Conservation (phyloP, 805 yeast species). For the Metschnikowia henanensis region DNA sequence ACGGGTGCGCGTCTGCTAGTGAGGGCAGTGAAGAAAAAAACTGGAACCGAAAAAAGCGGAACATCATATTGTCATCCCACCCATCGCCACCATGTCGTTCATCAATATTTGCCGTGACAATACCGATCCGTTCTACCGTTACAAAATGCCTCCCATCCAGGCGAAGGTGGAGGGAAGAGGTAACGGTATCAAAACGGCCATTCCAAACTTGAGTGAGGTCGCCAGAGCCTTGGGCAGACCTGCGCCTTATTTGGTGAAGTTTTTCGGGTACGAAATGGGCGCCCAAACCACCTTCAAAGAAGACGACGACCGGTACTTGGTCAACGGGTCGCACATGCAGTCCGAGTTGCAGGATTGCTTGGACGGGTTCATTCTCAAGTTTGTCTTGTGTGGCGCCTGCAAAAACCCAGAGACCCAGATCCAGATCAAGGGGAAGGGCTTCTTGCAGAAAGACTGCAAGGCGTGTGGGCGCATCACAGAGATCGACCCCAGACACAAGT, state of each 20-base stretch:
- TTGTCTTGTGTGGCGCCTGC: conserved; percentile 92
- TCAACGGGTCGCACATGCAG: conserved; percentile 93
- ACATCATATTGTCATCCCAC: background rate
- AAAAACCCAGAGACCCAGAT: conserved; percentile 98
- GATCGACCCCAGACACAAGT: conserved; percentile 83
- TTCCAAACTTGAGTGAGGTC: conserved; percentile 86
- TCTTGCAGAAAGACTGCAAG: conserved; percentile 88
- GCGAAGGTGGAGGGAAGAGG: conserved; percentile 98
- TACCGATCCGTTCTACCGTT: conserved; percentile 98
- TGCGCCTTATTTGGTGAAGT: conserved; percentile 86
- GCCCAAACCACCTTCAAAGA: conserved; percentile 89
- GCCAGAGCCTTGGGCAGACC: conserved; percentile 96
- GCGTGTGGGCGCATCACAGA: conserved; percentile 93
- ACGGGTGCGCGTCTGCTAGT: conserved; percentile 13
- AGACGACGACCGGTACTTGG: conserved; percentile 80
- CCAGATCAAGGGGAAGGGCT: conserved; percentile 70
- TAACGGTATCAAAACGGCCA: conserved; percentile 97
- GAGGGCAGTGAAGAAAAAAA: conserved; percentile 2
- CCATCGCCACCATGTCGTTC: conserved; percentile 59
- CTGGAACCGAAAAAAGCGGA: background rate
- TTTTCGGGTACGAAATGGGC: conserved; percentile 95
- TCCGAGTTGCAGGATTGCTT: conserved; percentile 87
- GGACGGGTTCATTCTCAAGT: conserved; percentile 92
- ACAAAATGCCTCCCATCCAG: conserved; percentile 98
- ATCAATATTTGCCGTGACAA: conserved; percentile 96